Evolutionary conservation across 1,284 basidiomycete genomes (phyloP).

Genomic region (Fomitopsis pinicola): DNA sequence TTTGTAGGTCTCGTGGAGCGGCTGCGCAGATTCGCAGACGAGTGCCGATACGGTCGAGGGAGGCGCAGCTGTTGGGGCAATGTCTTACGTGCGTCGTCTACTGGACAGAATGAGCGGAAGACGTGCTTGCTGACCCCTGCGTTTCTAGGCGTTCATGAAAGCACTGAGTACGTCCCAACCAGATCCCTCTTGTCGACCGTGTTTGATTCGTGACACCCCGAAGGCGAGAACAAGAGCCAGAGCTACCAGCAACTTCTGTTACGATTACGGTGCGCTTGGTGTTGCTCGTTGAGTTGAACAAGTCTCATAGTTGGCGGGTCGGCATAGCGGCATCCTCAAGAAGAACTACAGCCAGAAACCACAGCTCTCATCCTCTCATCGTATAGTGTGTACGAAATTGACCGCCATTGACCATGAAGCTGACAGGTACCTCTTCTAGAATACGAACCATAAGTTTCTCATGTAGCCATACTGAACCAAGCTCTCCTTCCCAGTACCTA

Average conservation of each 20-base stretch:
- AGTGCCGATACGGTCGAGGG: constrained; percentile 85
- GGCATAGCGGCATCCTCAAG: constrained; percentile 44
- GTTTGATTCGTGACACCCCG: neutral
- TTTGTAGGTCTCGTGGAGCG: constrained; percentile 71
- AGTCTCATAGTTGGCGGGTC: neutral
- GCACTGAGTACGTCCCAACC: constrained; percentile 39
- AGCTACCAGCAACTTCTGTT: constrained; percentile 72
- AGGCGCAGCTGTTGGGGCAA: constrained; percentile 83
- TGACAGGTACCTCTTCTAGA: constrained; percentile 17
- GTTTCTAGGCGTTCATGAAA: constrained; percentile 61
- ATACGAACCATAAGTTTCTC: constrained; percentile 31
- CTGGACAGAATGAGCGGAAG: neutral
- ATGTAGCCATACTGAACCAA: constrained; percentile 20
- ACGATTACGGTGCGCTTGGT: constrained; percentile 50
- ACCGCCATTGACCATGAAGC: neutral
- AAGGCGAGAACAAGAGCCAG: constrained; percentile 60
- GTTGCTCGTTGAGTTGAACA: neutral
- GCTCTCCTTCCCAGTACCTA: neutral
- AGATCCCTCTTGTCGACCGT: neutral
- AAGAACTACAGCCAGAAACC: constrained; percentile 78
- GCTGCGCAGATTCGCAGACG: constrained; percentile 92
- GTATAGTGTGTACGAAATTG: constrained; percentile 43
- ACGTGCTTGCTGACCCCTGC: neutral
- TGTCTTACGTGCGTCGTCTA: constrained; percentile 60
- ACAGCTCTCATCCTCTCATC: constrained; percentile 71